Base-by-base conservation (phyloP, 1,284 basidiomycete genomes). In the Trichosporon ovoides region DNA sequence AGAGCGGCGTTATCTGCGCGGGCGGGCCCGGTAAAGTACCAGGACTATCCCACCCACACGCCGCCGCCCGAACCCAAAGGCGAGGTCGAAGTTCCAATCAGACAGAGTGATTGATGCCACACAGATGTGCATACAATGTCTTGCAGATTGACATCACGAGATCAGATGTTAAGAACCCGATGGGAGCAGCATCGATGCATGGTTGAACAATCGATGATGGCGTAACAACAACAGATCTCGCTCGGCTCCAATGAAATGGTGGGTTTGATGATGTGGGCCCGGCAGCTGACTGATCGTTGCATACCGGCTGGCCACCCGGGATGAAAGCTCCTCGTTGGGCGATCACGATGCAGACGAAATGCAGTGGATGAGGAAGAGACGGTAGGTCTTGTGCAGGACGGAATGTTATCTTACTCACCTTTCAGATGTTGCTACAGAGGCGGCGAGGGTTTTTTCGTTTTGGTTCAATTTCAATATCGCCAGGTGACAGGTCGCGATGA, bases 1-100 rank as follows among this genome's bases (percentile, higher is more conserved):
- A 36, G 49, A 35, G 49, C 49, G 49, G 49, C 49, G 49, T 51
- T 51, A 51, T 51, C 49, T 51, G 43, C 49, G 18, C 49, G 49
- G 49, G 34, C 34, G 49, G 49, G 49, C 49, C 49, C 49, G 49
- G 43, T 24, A 51, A 51, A 51, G 34, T 34, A 22, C 31, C 24
- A 51, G 43, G 43, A 28, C 24, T 28, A 22, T 48, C 43, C 43
- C 43, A 48, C 43, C 22, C 19, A 22, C 43, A n/a, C n/a, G n/a
- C n/a, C n/a, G 43, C 43, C 43, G 43, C 43, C 43, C 43, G 22
- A 48, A 48, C 28, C 24, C 40, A 46, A 18, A 22, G 28, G 22
- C 22, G 14, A 28, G 14, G 24, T 28, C 16, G 22, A 31, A 14
- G 43, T 48, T 19, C 43, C 43, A 48, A 48, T 48, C 28, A 31